A percentile compares a stretch with the other conserved stretches of the same genome.
Evolutionary conservation across 345 rosid species (phyloP).

Genomic region (Linum usitatissimum): DNA sequence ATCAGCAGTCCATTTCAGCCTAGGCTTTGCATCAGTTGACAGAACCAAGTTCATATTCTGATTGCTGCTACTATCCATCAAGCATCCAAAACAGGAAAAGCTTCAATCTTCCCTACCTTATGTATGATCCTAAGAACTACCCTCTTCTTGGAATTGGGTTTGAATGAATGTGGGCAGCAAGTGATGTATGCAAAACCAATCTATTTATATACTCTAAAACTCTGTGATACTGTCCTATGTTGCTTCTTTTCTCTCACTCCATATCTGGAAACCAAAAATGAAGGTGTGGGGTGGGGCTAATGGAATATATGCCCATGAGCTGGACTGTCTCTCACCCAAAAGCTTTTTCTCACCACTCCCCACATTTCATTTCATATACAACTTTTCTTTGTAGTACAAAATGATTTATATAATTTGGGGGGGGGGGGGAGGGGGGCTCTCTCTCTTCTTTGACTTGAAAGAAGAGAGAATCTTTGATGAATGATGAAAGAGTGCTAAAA

Average conservation of each 20-base stretch:
- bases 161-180: not conserved
- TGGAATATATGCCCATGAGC: slow-evolving; percentile 74
- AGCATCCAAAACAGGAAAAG: not conserved
- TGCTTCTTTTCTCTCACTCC: slow-evolving; percentile 43
- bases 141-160: not conserved
- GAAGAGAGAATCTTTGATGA: slow-evolving; percentile 44
- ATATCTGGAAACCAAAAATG: slow-evolving; percentile 55
- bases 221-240: slow-evolving; percentile 27
- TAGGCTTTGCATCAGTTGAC: slow-evolving; percentile 90
- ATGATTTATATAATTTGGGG: not conserved
- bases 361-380: slow-evolving; percentile 22
- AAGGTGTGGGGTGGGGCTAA: slow-evolving; percentile 46
- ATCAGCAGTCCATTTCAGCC: slow-evolving; percentile 92
- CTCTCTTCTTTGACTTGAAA: slow-evolving; percentile 48
- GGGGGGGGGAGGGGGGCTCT: not conserved
- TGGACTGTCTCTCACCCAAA: slow-evolving; percentile 29
- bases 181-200: slow-evolving; percentile 15
- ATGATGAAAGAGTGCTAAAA: slow-evolving; percentile 36
- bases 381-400: slow-evolving; percentile 12
- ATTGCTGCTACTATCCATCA: slow-evolving; percentile 7
- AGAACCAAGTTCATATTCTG: slow-evolving; percentile 58
- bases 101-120: not conserved
- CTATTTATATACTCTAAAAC: slow-evolving; percentile 29
- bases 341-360: slow-evolving; percentile 22
- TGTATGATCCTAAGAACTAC: not conserved